Evolutionary conservation across 768 basidiomycete species (phyloP).

Genomic region (Mycena galericulata): DNA sequence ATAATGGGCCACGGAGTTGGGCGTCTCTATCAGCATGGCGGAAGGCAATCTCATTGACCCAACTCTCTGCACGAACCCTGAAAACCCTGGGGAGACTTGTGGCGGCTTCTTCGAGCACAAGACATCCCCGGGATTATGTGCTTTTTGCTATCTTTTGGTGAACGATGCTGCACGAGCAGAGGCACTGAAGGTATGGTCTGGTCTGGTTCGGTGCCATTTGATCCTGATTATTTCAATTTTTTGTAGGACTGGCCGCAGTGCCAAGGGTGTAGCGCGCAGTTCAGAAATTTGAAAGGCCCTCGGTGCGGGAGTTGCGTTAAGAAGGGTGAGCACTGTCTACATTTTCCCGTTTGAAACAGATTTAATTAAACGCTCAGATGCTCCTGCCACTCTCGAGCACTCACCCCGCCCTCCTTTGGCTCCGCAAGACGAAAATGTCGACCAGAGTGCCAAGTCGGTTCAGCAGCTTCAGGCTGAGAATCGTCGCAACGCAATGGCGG

Average conservation of each 20-base stretch:
- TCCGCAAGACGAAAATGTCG: neutral
- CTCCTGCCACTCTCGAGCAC: too few species aligned
- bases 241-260: neutral
- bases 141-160: neutral
- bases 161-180: neutral
- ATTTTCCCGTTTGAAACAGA: too few species aligned
- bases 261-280: neutral
- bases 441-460: neutral
- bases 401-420: neutral
- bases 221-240: neutral
- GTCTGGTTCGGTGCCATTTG: neutral
- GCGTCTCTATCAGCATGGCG: too few species aligned
- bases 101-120: neutral
- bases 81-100: neutral
- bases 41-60: neutral
- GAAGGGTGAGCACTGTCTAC: neutral
- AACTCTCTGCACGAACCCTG: neutral
- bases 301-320: neutral
- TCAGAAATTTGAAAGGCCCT: neutral
- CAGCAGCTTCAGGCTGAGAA: constrained; percentile 1
- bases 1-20: too few species aligned
- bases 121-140: neutral
- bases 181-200: neutral
- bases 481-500: constrained; percentile 8
- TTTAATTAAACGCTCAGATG: too few species aligned